A percentile compares a stretch with the other conserved stretches of the same genome.
Evolutionary conservation across 805 yeast species (phyloP).

Genomic region (Yamadazyma akitaensis): DNA sequence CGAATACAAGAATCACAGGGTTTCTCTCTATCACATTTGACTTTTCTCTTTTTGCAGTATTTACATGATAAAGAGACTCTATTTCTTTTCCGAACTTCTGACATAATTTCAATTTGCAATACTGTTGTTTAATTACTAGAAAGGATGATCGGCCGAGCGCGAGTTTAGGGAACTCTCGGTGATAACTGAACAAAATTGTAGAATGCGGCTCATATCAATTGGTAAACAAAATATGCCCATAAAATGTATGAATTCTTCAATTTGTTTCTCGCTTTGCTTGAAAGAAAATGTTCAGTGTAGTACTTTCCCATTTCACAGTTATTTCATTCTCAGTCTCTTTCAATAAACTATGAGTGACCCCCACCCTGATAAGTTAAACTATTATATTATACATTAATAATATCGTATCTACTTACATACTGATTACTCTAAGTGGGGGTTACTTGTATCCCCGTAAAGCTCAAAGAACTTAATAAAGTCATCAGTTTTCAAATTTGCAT

Average conservation of each 20-base stretch:
- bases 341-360: not conserved
- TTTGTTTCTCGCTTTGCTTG: too few species aligned
- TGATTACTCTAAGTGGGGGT: slow-evolving; percentile 8
- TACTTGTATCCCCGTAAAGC: slow-evolving; percentile 32
- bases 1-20: slow-evolving; percentile 43
- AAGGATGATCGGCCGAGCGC: slow-evolving; percentile 1
- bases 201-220: too few species aligned
- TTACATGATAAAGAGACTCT: slow-evolving; percentile 42
- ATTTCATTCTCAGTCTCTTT: not conserved
- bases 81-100: slow-evolving; percentile 22
- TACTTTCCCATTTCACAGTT: too few species aligned
- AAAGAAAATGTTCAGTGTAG: too few species aligned
- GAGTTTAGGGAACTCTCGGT: slow-evolving; percentile 3
- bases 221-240: too few species aligned
- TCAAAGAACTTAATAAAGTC: slow-evolving; percentile 35
- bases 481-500: slow-evolving; percentile 21
- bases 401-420: not conserved
- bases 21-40: slow-evolving; percentile 39
- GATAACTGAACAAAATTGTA: not conserved
- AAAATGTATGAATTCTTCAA: too few species aligned
- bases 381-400: not conserved
- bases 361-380: not conserved
- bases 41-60: slow-evolving; percentile 40
- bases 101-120: not conserved
- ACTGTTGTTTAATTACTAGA: not conserved